Conservation (phyloP, 176 grass and related monocot species). For the Guadua angustifolia region DNA sequence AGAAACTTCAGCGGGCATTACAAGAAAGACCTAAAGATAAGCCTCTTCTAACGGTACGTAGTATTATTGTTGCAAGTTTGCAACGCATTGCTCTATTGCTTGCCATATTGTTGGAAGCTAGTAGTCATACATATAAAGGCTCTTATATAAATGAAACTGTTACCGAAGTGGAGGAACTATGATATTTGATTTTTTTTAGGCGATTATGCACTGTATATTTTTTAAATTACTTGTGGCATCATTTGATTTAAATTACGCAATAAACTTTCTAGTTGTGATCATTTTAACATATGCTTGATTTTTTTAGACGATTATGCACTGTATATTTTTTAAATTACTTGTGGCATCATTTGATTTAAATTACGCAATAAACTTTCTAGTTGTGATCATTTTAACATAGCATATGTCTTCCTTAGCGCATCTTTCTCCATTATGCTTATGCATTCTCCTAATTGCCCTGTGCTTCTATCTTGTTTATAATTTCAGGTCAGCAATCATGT, state of each 20-base stretch:
- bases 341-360: not conserved
- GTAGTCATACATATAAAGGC: not conserved
- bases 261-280: not conserved
- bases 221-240: not conserved
- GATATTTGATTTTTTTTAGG: not conserved
- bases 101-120: not conserved
- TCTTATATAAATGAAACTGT: not conserved
- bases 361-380: not conserved
- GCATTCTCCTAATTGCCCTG: not conserved
- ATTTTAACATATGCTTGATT: not conserved
- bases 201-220: not conserved
- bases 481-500: slow-evolving; percentile 97
- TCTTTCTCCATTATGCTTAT: not conserved
- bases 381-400: not conserved
- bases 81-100: not conserved
- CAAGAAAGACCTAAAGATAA: slow-evolving; percentile 73
- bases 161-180: slow-evolving; percentile 3
- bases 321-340: not conserved
- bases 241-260: not conserved
- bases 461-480: slow-evolving; percentile 30
- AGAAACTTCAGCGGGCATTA: slow-evolving; percentile 84
- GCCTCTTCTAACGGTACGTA: slow-evolving; percentile 74
- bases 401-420: not conserved
- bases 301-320: not conserved
- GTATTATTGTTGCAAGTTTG: not conserved